These are phyloP conservation scores for Ensete glaucum DNA, from an alignment of 176 grass and related monocot genomes.

Conservation along the genomic window DNA sequence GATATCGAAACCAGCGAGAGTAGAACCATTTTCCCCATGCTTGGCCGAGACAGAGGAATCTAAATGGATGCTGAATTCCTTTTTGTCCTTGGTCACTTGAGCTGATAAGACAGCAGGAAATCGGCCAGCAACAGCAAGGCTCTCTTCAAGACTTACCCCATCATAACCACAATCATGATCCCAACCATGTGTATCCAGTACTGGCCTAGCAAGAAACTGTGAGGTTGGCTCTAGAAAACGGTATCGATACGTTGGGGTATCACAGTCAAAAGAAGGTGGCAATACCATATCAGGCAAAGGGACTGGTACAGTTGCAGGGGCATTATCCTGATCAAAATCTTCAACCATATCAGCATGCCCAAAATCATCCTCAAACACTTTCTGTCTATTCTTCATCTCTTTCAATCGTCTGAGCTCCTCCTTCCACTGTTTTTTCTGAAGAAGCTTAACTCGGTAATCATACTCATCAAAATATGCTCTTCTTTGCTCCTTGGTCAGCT, in stretches of 20 bases:
- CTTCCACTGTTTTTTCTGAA: conserved; percentile 98
- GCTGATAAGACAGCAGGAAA: conserved; percentile 63
- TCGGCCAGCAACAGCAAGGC: conserved; percentile 44
- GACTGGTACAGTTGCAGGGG: conserved; percentile 66
- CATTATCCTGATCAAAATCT: conserved; percentile 67
- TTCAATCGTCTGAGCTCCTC: conserved; percentile 81
- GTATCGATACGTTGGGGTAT: conserved; percentile 70
- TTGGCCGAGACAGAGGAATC: conserved; percentile 85
- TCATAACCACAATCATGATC: conserved; percentile 98
- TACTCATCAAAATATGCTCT: conserved; percentile 96
- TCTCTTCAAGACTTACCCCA: conserved; percentile 81
- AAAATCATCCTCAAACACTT: conserved; percentile 46
- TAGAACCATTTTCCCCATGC: conserved; percentile 75
- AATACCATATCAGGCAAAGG: conserved; percentile 85
- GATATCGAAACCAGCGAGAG: conserved; percentile 79
- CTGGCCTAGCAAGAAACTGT: conserved; percentile 63
- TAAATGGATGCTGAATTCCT: conserved; percentile 92
- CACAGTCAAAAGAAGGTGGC: conserved; percentile 85
- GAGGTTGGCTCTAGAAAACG: conserved; percentile 76
- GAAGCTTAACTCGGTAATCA: conserved; percentile 90
- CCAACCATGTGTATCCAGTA: conserved; percentile 74
- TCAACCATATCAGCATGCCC: conserved; percentile 37
- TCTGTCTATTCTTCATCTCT: conserved; percentile 85
- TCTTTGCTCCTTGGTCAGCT: conserved; percentile 75
- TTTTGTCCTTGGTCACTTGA: conserved; percentile 93